These are phyloP conservation scores for Ashbya aceris DNA, from an alignment of 1,139 yeast genomes.

Conservation along the genomic window DNA sequence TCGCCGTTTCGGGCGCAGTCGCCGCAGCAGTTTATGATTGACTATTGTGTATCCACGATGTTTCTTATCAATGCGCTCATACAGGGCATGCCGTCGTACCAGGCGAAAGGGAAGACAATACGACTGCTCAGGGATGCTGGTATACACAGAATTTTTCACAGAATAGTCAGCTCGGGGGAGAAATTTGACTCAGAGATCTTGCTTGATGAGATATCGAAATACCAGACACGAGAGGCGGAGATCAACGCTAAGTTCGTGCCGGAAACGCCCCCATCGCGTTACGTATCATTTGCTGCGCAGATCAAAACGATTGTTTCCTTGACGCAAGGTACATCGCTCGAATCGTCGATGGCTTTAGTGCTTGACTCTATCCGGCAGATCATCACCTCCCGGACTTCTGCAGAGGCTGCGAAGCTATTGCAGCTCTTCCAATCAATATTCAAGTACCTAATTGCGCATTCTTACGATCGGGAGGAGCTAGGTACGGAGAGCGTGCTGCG, in stretches of 20 bases:
- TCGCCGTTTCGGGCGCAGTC: neutral
- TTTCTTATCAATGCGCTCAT: constrained; percentile 22
- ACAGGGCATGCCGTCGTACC: constrained; percentile 17
- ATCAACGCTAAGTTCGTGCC: constrained; percentile 35
- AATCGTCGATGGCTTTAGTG: constrained; percentile 17
- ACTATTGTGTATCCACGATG: constrained; percentile 17
- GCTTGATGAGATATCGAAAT: constrained; percentile 50
- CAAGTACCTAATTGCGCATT: constrained; percentile 52
- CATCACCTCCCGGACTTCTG: constrained; percentile 21
- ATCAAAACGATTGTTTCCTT: constrained; percentile 15
- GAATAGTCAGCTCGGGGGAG: constrained; percentile 12
- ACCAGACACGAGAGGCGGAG: constrained; percentile 43
- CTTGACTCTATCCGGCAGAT: constrained; percentile 16
- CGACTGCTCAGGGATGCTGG: constrained; percentile 15
- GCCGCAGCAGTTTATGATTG: constrained; percentile 11
- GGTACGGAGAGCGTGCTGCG: constrained; percentile 56
- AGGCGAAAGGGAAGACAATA: constrained; percentile 13
- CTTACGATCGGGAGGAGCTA: constrained; percentile 32
- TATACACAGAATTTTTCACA: constrained; percentile 10
- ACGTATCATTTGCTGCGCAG: constrained; percentile 14
- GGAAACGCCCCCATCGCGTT: neutral
- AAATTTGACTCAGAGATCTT: constrained; percentile 47
- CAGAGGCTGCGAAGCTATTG: constrained; percentile 28
- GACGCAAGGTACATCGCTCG: constrained; percentile 21
- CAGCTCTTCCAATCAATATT: constrained; percentile 58